Percentiles rank a stretch among this genome's conserved stretches.
These are phyloP conservation scores for Starmerella cellae DNA, from an alignment of 805 yeast genomes.

Conservation along the genomic window DNA sequence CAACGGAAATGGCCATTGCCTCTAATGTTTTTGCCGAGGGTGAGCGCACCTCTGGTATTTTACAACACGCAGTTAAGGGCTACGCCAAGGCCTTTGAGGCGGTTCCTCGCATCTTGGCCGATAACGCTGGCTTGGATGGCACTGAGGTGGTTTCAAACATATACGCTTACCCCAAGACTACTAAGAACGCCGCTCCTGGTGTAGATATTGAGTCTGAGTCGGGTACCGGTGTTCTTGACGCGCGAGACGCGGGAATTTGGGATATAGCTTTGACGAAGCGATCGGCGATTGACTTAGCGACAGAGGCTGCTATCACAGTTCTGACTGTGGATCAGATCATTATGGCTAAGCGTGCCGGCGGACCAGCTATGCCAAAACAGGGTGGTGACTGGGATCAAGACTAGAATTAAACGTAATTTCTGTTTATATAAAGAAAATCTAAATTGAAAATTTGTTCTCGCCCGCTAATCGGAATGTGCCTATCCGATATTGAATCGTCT, in stretches of 20 bases:
- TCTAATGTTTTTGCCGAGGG: slow-evolving; percentile 70
- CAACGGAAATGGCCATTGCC: slow-evolving; percentile 79
- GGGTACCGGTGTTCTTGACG: slow-evolving; percentile 52
- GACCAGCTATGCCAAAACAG: slow-evolving; percentile 81
- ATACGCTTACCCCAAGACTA: slow-evolving; percentile 61
- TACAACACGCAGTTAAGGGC: slow-evolving; percentile 87
- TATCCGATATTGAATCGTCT: no score
- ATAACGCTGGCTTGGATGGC: slow-evolving; percentile 84
- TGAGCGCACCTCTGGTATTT: slow-evolving; percentile 82
- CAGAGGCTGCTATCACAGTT: slow-evolving; percentile 87
- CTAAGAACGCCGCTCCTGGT: slow-evolving; percentile 31
- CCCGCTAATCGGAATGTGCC: no score
- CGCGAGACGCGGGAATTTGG: slow-evolving; percentile 52
- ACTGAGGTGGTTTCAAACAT: slow-evolving; percentile 79
- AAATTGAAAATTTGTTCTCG: no score
- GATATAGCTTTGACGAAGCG: slow-evolving; percentile 71
- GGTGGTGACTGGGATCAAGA: slow-evolving; percentile 26
- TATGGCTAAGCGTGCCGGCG: slow-evolving; percentile 98
- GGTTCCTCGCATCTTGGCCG: slow-evolving; percentile 82
- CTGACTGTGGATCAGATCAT: slow-evolving; percentile 91
- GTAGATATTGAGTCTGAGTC: slow-evolving; percentile 70
- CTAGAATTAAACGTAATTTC: slow-evolving; percentile 2
- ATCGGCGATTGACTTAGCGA: slow-evolving; percentile 83
- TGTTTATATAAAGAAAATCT: no score
- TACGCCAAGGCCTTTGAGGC: slow-evolving; percentile 93